These are phyloP conservation scores for Neonectria hederae DNA, from an alignment of 2,329 filamentous ascomycete genomes.

Conservation along the genomic window DNA sequence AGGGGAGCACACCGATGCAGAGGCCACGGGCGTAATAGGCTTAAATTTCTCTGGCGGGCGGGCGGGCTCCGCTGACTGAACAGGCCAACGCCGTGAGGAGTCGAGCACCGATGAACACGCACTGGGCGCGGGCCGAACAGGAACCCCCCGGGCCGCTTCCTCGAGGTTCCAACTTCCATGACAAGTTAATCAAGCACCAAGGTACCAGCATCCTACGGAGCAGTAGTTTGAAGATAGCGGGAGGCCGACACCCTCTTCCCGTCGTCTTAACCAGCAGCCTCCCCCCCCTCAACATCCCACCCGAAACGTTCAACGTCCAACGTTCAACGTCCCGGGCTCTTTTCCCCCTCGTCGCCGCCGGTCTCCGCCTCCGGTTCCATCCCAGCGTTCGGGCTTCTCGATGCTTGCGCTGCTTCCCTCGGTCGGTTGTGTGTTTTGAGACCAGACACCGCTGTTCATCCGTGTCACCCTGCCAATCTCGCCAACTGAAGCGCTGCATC, in stretches of 20 bases:
- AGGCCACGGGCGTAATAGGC: constrained; percentile 6
- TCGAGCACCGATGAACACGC: constrained; percentile 5
- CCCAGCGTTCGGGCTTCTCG: background rate
- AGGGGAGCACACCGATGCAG: constrained; percentile 18
- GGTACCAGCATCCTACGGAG: background rate
- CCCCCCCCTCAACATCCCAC: constrained; percentile 13
- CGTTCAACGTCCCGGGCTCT: background rate
- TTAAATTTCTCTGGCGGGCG: background rate
- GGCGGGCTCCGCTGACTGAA: background rate
- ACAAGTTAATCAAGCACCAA: background rate
- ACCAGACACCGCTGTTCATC: constrained; percentile 10
- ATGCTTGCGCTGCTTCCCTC: background rate
- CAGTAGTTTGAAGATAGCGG: constrained; percentile 7
- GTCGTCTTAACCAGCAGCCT: constrained; percentile 10
- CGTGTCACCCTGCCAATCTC: constrained; percentile 15
- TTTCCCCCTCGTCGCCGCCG: background rate
- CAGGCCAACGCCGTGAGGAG: constrained; percentile 8
- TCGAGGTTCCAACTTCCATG: constrained; percentile 1
- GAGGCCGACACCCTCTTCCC: constrained; percentile 10
- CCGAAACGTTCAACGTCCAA: background rate
- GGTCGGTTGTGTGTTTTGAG: constrained; percentile 10
- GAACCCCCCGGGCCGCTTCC: constrained; percentile 17
- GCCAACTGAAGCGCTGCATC: constrained; percentile 4
- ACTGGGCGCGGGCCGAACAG: constrained; percentile 8
- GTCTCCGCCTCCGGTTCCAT: background rate